These are phyloP conservation scores for Dendrobium catenatum DNA, from an alignment of 106 monocot species.

Conservation along the genomic window DNA sequence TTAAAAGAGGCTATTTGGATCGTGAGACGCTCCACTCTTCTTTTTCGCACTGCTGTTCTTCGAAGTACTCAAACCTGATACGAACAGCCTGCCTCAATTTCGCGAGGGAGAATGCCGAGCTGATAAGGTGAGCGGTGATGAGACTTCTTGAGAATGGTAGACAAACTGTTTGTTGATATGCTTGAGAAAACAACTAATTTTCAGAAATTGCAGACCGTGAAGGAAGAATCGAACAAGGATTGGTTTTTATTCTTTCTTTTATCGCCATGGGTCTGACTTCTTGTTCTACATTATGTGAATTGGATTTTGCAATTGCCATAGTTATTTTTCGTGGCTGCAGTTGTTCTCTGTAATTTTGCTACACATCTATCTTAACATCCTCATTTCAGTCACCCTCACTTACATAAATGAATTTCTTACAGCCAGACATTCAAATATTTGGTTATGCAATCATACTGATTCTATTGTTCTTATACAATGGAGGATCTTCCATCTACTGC, in stretches of 20 bases:
- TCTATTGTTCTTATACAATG: background rate
- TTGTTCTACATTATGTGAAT: too few species aligned
- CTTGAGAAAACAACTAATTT: background rate
- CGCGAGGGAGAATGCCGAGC: slow-evolving; percentile 36
- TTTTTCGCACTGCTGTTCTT: background rate
- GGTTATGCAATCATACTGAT: background rate
- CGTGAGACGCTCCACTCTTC: slow-evolving; percentile 9
- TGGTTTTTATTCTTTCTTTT: background rate
- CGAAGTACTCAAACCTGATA: slow-evolving; percentile 55
- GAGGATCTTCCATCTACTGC: background rate
- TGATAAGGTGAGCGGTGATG: slow-evolving; percentile 44
- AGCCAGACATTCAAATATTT: background rate
- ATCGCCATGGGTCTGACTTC: too few species aligned
- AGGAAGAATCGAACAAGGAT: background rate
- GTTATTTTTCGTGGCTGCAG: too few species aligned
- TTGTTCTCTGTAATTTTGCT: background rate
- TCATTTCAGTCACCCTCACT: background rate
- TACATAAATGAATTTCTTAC: background rate
- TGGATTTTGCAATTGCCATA: too few species aligned
- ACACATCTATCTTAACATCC: background rate
- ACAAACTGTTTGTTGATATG: slow-evolving; percentile 10
- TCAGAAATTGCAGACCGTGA: too few species aligned
- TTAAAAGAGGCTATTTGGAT: slow-evolving; percentile 51
- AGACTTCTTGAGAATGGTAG: background rate
- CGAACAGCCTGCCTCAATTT: slow-evolving; percentile 52